Conservation (phyloP, 2,329 filamentous ascomycete genomes). For the Diaporthe nobilis region DNA sequence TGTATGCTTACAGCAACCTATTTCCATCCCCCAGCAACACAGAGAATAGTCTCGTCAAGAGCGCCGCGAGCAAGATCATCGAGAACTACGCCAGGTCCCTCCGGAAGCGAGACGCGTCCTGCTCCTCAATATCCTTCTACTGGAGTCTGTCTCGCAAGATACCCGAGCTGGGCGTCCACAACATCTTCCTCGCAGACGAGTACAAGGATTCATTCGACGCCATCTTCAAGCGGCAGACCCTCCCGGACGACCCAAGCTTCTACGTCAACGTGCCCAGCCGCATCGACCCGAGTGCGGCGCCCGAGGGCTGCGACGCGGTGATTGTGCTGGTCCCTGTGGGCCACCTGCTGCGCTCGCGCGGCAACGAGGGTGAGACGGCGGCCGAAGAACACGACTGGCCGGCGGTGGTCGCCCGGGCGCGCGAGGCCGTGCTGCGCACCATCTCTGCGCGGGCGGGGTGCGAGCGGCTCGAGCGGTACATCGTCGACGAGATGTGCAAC, state of each 20-base stretch:
- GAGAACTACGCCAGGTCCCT: conserved; percentile 55
- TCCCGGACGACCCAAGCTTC: conserved; percentile 79
- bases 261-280: conserved; percentile 83
- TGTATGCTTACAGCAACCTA: conserved; percentile 81
- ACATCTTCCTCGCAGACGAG: conserved; percentile 82
- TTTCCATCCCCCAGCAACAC: conserved; percentile 59
- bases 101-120: conserved; percentile 69
- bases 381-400: conserved; percentile 71
- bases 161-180: conserved; percentile 77
- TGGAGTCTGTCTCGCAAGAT: conserved; percentile 75
- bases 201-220: conserved; percentile 82
- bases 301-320: conserved; percentile 73
- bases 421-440: conserved; percentile 72
- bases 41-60: neutral
- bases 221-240: conserved; percentile 78
- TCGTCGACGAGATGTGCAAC: conserved; percentile 75
- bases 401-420: conserved; percentile 70
- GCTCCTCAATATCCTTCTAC: conserved; percentile 83
- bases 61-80: conserved; percentile 34
- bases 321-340: conserved; percentile 82
- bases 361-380: conserved; percentile 48
- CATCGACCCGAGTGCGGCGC: conserved; percentile 77
- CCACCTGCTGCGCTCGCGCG: conserved; percentile 69
- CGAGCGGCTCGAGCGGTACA: conserved; percentile 59
- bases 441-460: conserved; percentile 73